A percentile compares a stretch with the other conserved stretches of the same genome.
Conservation (phyloP, 2,329 filamentous ascomycete genomes). For the Botrytis medusae region DNA sequence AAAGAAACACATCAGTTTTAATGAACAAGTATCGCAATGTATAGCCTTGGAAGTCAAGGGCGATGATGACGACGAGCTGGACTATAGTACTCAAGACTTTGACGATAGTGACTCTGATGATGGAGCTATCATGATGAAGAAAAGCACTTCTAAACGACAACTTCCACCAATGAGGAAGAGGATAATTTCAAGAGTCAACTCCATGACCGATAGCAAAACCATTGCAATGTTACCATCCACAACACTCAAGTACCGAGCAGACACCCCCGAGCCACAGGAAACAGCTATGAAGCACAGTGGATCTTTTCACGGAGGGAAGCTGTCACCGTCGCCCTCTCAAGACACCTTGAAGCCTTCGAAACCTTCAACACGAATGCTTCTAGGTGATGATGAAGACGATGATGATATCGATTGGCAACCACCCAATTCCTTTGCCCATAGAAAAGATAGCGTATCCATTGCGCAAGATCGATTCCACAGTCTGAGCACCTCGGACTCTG, state of each 20-base stretch:
- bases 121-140: conserved; percentile 66
- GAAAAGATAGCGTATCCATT: conserved; percentile 36
- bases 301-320: conserved; percentile 45
- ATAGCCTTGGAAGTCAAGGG: conserved; percentile 89
- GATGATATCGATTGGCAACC: conserved; percentile 53
- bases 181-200: conserved; percentile 46
- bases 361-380: conserved; percentile 58
- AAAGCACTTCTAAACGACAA: conserved; percentile 56
- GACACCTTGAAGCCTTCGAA: conserved; percentile 73
- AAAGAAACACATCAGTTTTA: conserved; percentile 93
- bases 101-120: conserved; percentile 61
- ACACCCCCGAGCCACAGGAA: conserved; percentile 63
- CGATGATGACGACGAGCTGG: conserved; percentile 64
- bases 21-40: conserved; percentile 92
- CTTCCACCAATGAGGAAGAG: conserved; percentile 43
- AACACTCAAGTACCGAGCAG: conserved; percentile 58
- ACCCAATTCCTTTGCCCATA: conserved; percentile 33
- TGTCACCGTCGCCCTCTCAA: conserved; percentile 69
- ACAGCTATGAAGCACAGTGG: conserved; percentile 62
- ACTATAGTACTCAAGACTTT: conserved; percentile 44
- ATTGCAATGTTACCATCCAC: conserved; percentile 68
- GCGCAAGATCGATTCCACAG: conserved; percentile 36
- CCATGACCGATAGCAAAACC: conserved; percentile 60
- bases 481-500: conserved; percentile 31
- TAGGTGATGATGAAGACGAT: conserved; percentile 52